Base-by-base conservation (phyloP, 148 eudicot genomes). In the Oxyria digyna region DNA sequence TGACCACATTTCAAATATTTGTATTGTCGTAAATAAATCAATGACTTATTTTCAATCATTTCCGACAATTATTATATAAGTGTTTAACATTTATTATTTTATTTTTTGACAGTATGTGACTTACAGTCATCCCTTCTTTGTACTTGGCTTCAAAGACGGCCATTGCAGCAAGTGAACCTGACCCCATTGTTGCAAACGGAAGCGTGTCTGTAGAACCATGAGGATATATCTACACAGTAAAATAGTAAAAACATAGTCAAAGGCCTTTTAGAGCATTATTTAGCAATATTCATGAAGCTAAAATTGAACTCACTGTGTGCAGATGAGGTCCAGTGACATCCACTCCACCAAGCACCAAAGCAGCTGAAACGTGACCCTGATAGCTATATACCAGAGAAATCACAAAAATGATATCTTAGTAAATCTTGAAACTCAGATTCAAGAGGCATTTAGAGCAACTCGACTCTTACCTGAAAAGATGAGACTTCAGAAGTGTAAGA, bases 151-250 rank as follows among this genome's bases (percentile, higher is more conserved):
- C 98, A 73, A 89, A 89, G n/a, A 87, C 80, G 40, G 96, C 71
- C 96, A 93, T 93, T 15, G 98, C 98, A 79, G 96, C 98, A 69
- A 93, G 91, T 33, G 98, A 89, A 73, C 98, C 98, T 71, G 96
- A 89, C 11, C 96, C 98, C 98, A 93, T 87, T 7, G 96, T 89
- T 33, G 96, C 96, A 79, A 82, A 89, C 37, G 98, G 96, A 23
- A 89, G 83, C 4, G 91, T 87, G 73, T 93, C 95, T 0, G 98
- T 93, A 59, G 96, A 93, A 67, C 98, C 95, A 78, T 93, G 96
- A 54, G 98, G 98, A 71, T 89, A 93, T 31, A 93, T 89, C 98
- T 93, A 81, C 45, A 48, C 0, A 20, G 48, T 37, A 32, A 14
- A n/a, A 27, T 26, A 21, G 15, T 11, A 59, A 57, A 45, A 59